phyloP scores from a whole-genome alignment of 768 basidiomycete genomes.

The Strobilomyces confusus region DNA sequence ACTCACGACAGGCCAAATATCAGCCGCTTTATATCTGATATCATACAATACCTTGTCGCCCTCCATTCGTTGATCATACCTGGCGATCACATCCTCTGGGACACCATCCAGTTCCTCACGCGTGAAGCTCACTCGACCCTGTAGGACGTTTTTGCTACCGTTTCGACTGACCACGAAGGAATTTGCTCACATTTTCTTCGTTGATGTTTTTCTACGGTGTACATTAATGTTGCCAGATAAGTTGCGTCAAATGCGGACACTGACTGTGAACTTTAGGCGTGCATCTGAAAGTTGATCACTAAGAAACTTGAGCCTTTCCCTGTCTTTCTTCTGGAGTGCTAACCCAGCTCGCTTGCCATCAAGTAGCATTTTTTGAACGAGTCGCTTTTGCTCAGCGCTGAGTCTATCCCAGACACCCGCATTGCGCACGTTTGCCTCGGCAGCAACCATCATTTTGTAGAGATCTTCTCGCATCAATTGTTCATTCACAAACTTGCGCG shows the following conservation, averaged over 20 bases:
- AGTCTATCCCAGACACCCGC: conserved; percentile 60
- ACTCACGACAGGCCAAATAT: conserved; percentile 70
- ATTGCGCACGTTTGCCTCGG: conserved; percentile 61
- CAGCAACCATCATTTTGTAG: conserved; percentile 63
- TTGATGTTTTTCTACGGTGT: conserved; percentile 73
- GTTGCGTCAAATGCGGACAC: conserved; percentile 21
- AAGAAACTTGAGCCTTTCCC: conserved; percentile 51
- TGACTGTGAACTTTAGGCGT: conserved; percentile 70
- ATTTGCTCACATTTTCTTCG: conserved; percentile 63
- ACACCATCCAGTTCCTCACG: conserved; percentile 75
- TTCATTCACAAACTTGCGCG: conserved; percentile 69
- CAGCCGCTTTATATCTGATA: conserved; percentile 77
- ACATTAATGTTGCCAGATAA: neutral
- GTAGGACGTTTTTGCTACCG: neutral
- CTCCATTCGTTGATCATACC: conserved; percentile 63
- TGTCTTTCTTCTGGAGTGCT: conserved; percentile 55
- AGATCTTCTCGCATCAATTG: conserved; percentile 78
- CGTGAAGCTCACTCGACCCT: conserved; percentile 65
- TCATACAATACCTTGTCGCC: conserved; percentile 56
- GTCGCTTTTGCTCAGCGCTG: conserved; percentile 63
- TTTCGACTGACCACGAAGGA: neutral
- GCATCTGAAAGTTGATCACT: conserved; percentile 75
- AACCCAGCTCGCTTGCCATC: conserved; percentile 78
- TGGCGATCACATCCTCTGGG: conserved; percentile 71
- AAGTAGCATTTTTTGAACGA: conserved; percentile 73